phyloP scores from a whole-genome alignment of 2,329 filamentous ascomycete genomes.

The Penicillium sp. region DNA sequence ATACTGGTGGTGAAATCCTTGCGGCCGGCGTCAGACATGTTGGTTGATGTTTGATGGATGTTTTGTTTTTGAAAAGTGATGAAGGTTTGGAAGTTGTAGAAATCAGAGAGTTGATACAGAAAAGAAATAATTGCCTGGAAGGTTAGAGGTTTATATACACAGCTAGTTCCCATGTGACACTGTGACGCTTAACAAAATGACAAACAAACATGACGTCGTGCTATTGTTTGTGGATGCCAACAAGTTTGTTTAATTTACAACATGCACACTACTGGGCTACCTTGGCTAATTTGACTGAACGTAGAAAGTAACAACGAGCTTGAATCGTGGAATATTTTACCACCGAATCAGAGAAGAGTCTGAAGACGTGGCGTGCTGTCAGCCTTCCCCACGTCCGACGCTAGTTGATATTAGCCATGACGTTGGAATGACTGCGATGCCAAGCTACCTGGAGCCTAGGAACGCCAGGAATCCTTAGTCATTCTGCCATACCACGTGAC shows the following conservation, averaged over 20 bases:
- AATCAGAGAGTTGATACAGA: conserved; percentile 2
- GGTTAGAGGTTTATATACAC: conserved; percentile 33
- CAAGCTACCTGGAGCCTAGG: background rate
- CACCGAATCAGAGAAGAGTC: conserved; percentile 6
- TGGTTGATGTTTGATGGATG: conserved; percentile 38
- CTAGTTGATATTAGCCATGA: background rate
- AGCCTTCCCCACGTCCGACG: background rate
- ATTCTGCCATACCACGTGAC: background rate
- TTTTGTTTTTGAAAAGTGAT: conserved; percentile 13
- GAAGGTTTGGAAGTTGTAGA: conserved; percentile 4
- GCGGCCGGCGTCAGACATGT: conserved; percentile 65
- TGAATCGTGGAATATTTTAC: conserved; percentile 6
- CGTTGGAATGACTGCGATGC: background rate
- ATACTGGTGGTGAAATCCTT: conserved; percentile 61
- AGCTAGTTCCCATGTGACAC: conserved; percentile 10
- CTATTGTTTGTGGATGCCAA: background rate
- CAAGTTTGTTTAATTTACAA: conserved; percentile 2
- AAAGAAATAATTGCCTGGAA: background rate
- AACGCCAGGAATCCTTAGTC: background rate
- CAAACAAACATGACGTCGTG: conserved; percentile 19
- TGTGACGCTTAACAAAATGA: conserved; percentile 20
- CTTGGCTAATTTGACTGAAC: background rate
- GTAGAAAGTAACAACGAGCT: background rate
- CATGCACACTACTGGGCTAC: background rate
- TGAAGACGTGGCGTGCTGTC: conserved; percentile 1